Percentiles rank a stretch among this genome's conserved stretches.
Evolutionary conservation across 345 rosid genomes (phyloP).

Genomic region (Pugionium cornutum): DNA sequence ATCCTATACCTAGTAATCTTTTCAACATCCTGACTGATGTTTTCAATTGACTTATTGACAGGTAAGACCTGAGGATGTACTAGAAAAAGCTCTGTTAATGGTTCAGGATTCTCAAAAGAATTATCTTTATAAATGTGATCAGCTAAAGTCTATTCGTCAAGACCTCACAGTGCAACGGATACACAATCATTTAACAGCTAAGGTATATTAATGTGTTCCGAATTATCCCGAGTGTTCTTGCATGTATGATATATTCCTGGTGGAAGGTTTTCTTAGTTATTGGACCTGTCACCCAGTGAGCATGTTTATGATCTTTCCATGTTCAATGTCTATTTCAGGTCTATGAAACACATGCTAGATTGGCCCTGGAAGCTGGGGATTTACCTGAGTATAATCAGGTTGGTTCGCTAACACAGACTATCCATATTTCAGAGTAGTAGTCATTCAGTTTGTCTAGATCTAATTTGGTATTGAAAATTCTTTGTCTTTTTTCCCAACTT

Average conservation of each 20-base stretch:
- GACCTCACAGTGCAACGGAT: conserved; percentile 96
- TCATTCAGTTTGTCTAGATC: conserved; percentile 11
- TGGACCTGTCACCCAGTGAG: not conserved
- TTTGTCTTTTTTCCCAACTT: not conserved
- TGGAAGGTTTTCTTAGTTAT: not conserved
- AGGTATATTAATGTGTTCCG: conserved; percentile 49
- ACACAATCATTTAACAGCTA: conserved; percentile 77
- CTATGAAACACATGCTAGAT: conserved; percentile 97
- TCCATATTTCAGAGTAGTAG: conserved; percentile 18
- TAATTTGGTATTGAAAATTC: not conserved
- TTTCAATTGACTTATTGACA: conserved; percentile 37
- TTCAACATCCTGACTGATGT: conserved; percentile 22
- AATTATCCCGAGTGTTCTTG: conserved; percentile 7
- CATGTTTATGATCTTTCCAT: conserved; percentile 22
- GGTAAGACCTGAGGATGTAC: conserved; percentile 98
- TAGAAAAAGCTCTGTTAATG: conserved; percentile 86
- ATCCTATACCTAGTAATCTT: conserved; percentile 25
- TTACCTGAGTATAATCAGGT: conserved; percentile 98
- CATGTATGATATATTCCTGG: conserved; percentile 26
- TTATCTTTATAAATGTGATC: conserved; percentile 95
- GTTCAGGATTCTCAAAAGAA: conserved; percentile 85
- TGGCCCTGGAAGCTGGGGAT: conserved; percentile 89
- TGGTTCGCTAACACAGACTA: conserved; percentile 31
- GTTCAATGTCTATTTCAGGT: conserved; percentile 57
- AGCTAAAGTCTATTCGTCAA: conserved; percentile 97